These are phyloP conservation scores for Aurantiochytrium sp. DNA, from an alignment of 108 stramenopile genomes.

Conservation along the genomic window DNA sequence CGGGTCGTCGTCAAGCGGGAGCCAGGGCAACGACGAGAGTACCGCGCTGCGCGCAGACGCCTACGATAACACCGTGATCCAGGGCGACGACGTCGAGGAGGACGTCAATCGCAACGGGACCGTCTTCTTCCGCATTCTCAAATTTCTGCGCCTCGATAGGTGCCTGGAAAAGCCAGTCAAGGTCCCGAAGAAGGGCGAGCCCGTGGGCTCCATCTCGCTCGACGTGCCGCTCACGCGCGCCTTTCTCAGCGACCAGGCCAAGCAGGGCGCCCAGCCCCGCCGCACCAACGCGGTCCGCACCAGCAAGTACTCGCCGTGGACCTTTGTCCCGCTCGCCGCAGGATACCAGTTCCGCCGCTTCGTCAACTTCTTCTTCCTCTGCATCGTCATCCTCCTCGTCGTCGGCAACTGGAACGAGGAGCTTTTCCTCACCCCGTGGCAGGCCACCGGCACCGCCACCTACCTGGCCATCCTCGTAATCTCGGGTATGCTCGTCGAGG, in stretches of 20 bases:
- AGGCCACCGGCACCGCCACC: constrained; percentile 85
- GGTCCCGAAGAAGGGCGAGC: not conserved
- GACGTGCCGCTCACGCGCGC: not conserved
- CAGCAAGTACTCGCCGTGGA: constrained; percentile 45
- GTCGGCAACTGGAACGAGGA: constrained; percentile 71
- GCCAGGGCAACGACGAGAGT: no score
- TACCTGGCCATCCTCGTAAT: constrained; percentile 81
- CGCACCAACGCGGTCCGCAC: not conserved
- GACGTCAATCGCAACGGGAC: not conserved
- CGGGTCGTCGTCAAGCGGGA: no score
- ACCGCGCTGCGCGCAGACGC: no score
- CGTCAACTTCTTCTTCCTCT: constrained; percentile 91
- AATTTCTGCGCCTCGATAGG: not conserved
- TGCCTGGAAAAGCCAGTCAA: not conserved
- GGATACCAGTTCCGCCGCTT: constrained; percentile 42
- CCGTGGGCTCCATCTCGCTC: not conserved
- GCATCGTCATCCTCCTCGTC: constrained; percentile 84
- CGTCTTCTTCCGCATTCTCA: not conserved
- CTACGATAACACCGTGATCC: no score
- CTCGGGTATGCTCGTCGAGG: constrained; percentile 78
- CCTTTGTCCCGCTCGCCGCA: constrained; percentile 49
- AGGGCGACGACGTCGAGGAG: not conserved
- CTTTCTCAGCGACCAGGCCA: not conserved
- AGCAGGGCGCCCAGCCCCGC: not conserved
- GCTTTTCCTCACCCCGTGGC: constrained; percentile 73